Evolutionary conservation across 805 yeast genomes (phyloP).

Genomic region (Saturnispora gosingensis): DNA sequence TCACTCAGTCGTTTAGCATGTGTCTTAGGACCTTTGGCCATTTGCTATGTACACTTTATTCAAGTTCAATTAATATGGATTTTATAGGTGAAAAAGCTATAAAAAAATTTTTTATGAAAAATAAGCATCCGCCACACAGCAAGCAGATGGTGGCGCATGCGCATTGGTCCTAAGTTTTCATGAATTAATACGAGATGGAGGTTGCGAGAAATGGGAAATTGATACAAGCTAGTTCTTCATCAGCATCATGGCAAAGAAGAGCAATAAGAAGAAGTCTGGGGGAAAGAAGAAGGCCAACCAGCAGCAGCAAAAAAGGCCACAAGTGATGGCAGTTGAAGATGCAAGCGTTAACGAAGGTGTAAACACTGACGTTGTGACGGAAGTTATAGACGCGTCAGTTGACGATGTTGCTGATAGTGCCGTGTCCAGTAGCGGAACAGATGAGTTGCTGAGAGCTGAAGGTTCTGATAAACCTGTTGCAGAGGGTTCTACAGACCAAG

Average conservation of each 20-base stretch:
- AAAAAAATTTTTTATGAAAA: background rate
- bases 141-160: background rate
- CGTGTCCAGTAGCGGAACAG: background rate
- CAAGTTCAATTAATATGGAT: background rate
- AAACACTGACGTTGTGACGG: background rate
- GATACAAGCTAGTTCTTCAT: background rate
- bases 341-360: background rate
- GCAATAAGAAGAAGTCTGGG: conserved; percentile 1
- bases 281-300: conserved; percentile 1
- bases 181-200: background rate
- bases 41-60: background rate
- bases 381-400: background rate
- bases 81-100: background rate
- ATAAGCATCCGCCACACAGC: background rate
- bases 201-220: background rate
- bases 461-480: background rate
- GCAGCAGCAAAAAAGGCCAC: background rate
- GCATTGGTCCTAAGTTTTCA: background rate
- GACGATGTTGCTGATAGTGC: background rate
- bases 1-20: conserved; percentile 77
- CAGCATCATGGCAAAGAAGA: conserved; percentile 2
- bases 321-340: background rate
- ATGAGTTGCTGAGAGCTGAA: background rate
- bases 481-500: background rate
- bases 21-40: conserved; percentile 26